Percentiles rank a stretch among this genome's conserved stretches.
Evolutionary conservation across 2,329 filamentous ascomycete species (phyloP).

Genomic region (Verticillium klebahnii): DNA sequence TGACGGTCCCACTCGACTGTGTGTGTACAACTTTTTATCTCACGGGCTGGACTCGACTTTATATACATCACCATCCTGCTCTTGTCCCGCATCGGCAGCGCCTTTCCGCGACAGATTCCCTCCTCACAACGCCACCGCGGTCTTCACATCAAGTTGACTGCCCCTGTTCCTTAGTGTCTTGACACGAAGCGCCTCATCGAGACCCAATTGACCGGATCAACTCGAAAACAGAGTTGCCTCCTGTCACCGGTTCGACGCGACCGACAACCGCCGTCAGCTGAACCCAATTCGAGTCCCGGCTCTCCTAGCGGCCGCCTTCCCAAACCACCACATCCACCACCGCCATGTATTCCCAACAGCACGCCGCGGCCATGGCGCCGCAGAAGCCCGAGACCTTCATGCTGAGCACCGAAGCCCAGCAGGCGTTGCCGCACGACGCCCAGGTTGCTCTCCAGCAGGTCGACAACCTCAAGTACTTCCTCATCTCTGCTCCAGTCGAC

Average conservation of each 20-base stretch:
- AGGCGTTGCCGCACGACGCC: constrained; percentile 91
- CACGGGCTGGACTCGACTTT: constrained; percentile 43
- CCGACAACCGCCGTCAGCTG: constrained; percentile 11
- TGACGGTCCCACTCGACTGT: constrained; percentile 28
- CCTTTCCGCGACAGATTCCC: constrained; percentile 6
- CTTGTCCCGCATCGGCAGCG: constrained; percentile 12
- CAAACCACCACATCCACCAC: constrained; percentile 2
- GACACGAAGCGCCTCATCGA: background rate
- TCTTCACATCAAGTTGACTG: background rate
- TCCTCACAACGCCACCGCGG: background rate
- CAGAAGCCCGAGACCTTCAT: constrained; percentile 99
- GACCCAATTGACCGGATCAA: constrained; percentile 4
- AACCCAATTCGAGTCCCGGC: background rate
- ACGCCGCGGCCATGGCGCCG: constrained; percentile 77
- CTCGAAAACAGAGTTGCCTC: constrained; percentile 1
- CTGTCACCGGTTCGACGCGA: constrained; percentile 13
- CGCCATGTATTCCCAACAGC: constrained; percentile 76
- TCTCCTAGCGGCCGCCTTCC: background rate
- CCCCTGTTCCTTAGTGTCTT: background rate
- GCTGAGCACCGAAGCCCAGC: constrained; percentile 94
- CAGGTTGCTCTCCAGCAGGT: constrained; percentile 97
- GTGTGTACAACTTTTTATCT: constrained; percentile 10
- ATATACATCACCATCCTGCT: constrained; percentile 4
- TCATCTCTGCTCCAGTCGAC: constrained; percentile 96
- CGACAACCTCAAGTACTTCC: constrained; percentile 98